A percentile compares a stretch with the other conserved stretches of the same genome.
Evolutionary conservation across 345 rosid genomes (phyloP).

Genomic region (Mercurialis annua): DNA sequence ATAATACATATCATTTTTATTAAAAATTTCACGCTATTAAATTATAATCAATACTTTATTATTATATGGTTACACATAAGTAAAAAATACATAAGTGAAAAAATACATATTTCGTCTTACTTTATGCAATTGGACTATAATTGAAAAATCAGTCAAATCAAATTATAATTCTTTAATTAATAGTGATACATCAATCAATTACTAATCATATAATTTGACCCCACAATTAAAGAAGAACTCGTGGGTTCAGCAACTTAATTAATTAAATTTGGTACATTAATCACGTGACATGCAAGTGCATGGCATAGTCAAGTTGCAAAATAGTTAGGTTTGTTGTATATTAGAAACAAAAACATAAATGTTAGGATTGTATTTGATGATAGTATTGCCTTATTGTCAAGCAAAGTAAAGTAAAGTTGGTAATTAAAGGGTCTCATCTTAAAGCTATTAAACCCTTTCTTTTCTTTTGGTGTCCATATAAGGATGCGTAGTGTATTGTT

Average conservation of each 20-base stretch:
- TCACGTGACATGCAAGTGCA: background rate
- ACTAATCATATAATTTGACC: background rate
- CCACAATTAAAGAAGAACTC: background rate
- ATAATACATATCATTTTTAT: no score
- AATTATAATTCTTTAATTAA: background rate
- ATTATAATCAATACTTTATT: no score
- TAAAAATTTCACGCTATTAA: no score
- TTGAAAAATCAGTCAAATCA: no score
- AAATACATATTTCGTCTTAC: background rate
- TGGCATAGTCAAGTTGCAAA: background rate
- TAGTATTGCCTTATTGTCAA: conserved; percentile 24
- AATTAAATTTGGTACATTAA: background rate
- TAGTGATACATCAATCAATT: conserved; percentile 3
- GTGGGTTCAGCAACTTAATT: background rate
- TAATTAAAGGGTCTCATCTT: conserved; percentile 18
- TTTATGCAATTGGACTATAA: no score
- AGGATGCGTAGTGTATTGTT: conserved; percentile 7
- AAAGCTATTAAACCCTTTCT: background rate
- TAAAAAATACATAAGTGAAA: background rate
- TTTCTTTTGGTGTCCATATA: conserved; percentile 2
- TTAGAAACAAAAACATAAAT: background rate
- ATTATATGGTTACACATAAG: no score
- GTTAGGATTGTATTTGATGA: conserved; percentile 9
- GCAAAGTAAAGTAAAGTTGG: conserved; percentile 26
- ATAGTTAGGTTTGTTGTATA: background rate